phyloP scores from a whole-genome alignment of 352 stramenopile genomes.

The Globisporangium barbulae region DNA sequence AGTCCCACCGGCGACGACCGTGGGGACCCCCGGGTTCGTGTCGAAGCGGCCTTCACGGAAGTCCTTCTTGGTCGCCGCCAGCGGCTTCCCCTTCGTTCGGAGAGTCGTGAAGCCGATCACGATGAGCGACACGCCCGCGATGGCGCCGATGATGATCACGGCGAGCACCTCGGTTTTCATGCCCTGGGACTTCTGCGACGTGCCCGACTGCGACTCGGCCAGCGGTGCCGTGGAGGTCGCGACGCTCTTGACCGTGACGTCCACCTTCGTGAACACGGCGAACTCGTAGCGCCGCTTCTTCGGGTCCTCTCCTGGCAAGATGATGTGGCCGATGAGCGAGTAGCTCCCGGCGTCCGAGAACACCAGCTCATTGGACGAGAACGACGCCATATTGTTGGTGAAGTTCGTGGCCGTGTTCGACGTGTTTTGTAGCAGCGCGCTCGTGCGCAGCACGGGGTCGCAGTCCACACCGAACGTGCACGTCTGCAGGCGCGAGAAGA shows the following conservation, averaged over 20 bases:
- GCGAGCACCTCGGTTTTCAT: constrained; percentile 63
- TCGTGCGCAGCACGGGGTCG: constrained; percentile 45
- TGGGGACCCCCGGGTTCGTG: constrained; percentile 23
- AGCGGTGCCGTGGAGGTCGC: constrained; percentile 28
- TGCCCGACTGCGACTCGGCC: constrained; percentile 4
- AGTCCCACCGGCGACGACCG: constrained; percentile 23
- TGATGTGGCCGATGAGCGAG: constrained; percentile 56
- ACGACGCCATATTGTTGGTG: constrained; percentile 35
- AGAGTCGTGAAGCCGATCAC: constrained; percentile 66
- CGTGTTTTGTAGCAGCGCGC: constrained; percentile 41
- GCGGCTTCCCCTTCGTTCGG: constrained; percentile 33
- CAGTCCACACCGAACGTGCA: constrained; percentile 45
- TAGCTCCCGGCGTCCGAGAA: constrained; percentile 50
- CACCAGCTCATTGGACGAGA: constrained; percentile 52
- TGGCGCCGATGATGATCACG: constrained; percentile 67
- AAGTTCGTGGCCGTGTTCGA: constrained; percentile 59
- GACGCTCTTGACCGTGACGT: constrained; percentile 27
- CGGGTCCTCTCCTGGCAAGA: constrained; percentile 42
- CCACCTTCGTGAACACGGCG: constrained; percentile 48
- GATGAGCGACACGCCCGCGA: constrained; percentile 58
- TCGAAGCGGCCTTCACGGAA: neutral
- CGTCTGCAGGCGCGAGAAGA: constrained; percentile 51
- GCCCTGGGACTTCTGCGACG: constrained; percentile 16
- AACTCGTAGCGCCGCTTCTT: constrained; percentile 62
- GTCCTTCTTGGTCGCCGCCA: constrained; percentile 17